Evolutionary conservation across 2,329 filamentous ascomycete genomes (phyloP).

Genomic region (Xylariales sp.): DNA sequence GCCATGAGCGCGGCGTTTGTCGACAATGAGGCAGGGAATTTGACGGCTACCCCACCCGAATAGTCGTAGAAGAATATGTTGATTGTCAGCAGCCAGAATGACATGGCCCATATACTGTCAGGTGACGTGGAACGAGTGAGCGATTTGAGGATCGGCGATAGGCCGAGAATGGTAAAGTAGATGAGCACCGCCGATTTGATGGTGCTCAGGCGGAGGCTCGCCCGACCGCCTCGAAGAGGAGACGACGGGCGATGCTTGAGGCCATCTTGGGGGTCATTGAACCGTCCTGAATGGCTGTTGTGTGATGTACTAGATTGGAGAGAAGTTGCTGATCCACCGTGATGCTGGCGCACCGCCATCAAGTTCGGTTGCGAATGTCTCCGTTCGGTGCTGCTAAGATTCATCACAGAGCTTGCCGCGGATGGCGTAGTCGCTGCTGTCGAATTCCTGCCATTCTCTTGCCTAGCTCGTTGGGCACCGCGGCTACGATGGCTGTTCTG

Average conservation of each 20-base stretch:
- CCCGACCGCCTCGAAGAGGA: slow-evolving; percentile 33
- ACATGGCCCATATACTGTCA: slow-evolving; percentile 97
- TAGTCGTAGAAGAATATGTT: slow-evolving; percentile 99
- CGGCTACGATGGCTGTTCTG: slow-evolving; percentile 32
- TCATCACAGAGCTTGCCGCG: slow-evolving; percentile 43
- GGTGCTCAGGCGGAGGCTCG: slow-evolving; percentile 62
- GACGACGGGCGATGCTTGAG: slow-evolving; percentile 28
- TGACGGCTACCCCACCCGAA: slow-evolving; percentile 60
- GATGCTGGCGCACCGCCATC: slow-evolving; percentile 36
- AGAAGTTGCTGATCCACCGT: slow-evolving; percentile 53
- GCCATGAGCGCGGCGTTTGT: slow-evolving; percentile 98
- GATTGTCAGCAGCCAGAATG: slow-evolving; percentile 85
- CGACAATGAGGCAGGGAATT: slow-evolving; percentile 71
- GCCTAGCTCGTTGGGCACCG: slow-evolving; percentile 26
- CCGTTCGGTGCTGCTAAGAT: slow-evolving; percentile 29
- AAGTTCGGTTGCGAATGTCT: slow-evolving; percentile 25
- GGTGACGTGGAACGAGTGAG: slow-evolving; percentile 88
- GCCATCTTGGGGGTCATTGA: slow-evolving; percentile 28
- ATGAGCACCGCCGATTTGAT: slow-evolving; percentile 91
- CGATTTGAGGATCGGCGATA: slow-evolving; percentile 93
- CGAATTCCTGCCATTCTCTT: slow-evolving; percentile 21
- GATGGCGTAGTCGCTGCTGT: slow-evolving; percentile 25
- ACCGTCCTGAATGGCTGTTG: slow-evolving; percentile 22
- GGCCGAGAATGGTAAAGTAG: slow-evolving; percentile 83
- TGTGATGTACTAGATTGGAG: slow-evolving; percentile 41